These are phyloP conservation scores for Cryphonectria japonica DNA, from an alignment of 2,329 filamentous ascomycete genomes.

Conservation along the genomic window DNA sequence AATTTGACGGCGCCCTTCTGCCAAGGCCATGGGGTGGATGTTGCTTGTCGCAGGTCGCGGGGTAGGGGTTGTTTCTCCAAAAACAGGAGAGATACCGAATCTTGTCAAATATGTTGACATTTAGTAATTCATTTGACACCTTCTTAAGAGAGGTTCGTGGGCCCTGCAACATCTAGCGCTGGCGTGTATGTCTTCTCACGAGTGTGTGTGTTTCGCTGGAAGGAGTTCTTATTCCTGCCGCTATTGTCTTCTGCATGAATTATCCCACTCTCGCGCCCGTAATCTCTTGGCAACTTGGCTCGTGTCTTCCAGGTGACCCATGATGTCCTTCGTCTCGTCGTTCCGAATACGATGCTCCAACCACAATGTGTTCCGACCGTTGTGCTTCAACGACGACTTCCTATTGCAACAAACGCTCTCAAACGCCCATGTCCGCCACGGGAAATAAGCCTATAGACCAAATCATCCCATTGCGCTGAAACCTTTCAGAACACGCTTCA, in stretches of 20 bases:
- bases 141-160: neutral
- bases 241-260: neutral
- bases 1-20: conserved; percentile 10
- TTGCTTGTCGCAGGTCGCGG: neutral
- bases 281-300: neutral
- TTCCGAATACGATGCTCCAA: neutral
- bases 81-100: neutral
- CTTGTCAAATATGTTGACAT: neutral
- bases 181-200: neutral
- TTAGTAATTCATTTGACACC: neutral
- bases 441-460: neutral
- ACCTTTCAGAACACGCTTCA: neutral
- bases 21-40: conserved; percentile 9
- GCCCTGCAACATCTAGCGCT: neutral
- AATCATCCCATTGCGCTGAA: neutral
- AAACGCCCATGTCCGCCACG: neutral
- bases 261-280: neutral
- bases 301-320: neutral
- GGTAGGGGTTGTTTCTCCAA: neutral
- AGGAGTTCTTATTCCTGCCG: neutral
- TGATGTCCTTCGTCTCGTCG: neutral
- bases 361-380: neutral
- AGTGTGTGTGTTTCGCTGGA: neutral
- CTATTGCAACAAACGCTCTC: neutral
- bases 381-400: neutral